Conservation (phyloP, 257 asterid species). For the Nyctanthes arbortristis region DNA sequence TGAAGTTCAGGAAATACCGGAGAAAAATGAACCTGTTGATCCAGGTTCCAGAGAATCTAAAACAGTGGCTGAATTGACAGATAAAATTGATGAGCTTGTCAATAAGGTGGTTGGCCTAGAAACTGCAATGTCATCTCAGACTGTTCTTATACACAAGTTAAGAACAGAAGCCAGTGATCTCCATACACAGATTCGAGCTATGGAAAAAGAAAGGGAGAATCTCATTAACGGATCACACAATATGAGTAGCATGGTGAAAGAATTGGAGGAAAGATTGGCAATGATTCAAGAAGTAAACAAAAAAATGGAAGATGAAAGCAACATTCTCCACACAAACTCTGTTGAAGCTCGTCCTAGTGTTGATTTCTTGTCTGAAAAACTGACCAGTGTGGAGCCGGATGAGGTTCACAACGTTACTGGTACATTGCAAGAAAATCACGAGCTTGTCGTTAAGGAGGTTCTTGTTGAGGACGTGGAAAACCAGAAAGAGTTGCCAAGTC, state of each 20-base stretch:
- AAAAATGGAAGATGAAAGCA: slow-evolving; percentile 39
- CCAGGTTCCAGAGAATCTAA: slow-evolving; percentile 15
- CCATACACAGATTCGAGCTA: slow-evolving; percentile 35
- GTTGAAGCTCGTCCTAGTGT: slow-evolving; percentile 39
- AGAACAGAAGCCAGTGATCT: slow-evolving; percentile 56
- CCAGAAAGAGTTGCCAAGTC: slow-evolving; percentile 4
- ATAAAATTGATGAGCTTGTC: slow-evolving; percentile 56
- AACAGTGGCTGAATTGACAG: slow-evolving; percentile 44
- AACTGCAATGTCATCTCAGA: slow-evolving; percentile 56
- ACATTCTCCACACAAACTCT: slow-evolving; percentile 36
- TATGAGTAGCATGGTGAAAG: slow-evolving; percentile 29
- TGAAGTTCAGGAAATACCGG: slow-evolving; percentile 23
- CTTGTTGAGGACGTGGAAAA: slow-evolving; percentile 14
- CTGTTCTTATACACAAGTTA: slow-evolving; percentile 48
- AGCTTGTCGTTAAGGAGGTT: not conserved
- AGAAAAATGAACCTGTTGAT: slow-evolving; percentile 27
- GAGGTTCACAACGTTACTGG: slow-evolving; percentile 40
- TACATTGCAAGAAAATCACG: not conserved
- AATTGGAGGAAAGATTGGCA: slow-evolving; percentile 44
- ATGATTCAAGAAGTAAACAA: slow-evolving; percentile 51
- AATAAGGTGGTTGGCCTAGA: slow-evolving; percentile 56
- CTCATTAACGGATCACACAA: slow-evolving; percentile 24
- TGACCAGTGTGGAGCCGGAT: slow-evolving; percentile 43
- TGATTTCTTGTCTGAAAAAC: slow-evolving; percentile 35
- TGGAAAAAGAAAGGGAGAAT: slow-evolving; percentile 42